Conservation (phyloP, 202 grass and related monocot species). For the Bolboschoenoplectus hybrid region DNA sequence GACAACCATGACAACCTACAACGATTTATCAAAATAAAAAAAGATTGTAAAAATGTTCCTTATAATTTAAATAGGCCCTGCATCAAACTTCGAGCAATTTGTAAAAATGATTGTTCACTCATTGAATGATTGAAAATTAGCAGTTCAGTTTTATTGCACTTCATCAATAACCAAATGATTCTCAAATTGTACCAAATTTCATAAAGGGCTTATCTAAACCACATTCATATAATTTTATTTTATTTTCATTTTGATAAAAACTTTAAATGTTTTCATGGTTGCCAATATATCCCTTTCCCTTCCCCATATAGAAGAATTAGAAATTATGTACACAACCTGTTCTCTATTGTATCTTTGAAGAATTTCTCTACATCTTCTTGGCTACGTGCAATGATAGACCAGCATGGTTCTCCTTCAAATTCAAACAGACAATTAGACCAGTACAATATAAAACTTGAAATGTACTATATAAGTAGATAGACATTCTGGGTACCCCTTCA, state of each 20-base stretch:
- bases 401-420: slow-evolving; percentile 82
- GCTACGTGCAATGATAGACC: slow-evolving; percentile 71
- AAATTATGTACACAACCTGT: slow-evolving; percentile 57
- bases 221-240: not conserved
- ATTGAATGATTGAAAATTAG: not conserved
- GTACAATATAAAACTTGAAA: not conserved
- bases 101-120: not conserved
- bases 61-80: not conserved
- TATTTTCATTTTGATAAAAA: not conserved
- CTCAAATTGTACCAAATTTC: slow-evolving; percentile 1
- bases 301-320: not conserved
- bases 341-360: slow-evolving; percentile 90
- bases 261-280: not conserved
- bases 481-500: not conserved
- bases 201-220: not conserved
- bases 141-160: not conserved
- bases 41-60: not conserved
- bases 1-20: not conserved
- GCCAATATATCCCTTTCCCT: not conserved
- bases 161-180: not conserved
- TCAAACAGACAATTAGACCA: slow-evolving; percentile 31
- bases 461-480: not conserved
- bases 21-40: not conserved
- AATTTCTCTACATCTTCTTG: slow-evolving; percentile 90
- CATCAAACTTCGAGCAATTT: not conserved